Conservation (phyloP, 768 basidiomycete genomes). For the Mycena sanguinolenta region DNA sequence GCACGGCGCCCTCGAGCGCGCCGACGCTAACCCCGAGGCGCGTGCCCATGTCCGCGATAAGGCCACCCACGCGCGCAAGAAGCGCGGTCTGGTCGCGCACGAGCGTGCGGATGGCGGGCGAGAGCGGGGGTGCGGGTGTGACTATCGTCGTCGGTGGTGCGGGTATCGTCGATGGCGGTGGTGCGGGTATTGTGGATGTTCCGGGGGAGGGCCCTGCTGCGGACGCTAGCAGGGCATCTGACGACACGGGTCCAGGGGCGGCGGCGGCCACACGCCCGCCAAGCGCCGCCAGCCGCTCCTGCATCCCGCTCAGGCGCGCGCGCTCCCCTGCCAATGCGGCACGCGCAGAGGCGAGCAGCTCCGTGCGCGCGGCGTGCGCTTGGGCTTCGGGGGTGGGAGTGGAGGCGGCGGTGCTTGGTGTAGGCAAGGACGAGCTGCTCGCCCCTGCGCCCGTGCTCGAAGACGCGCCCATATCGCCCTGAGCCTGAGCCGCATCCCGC, state of each 20-base stretch:
- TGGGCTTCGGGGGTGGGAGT: background rate
- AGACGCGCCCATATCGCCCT: too few species aligned
- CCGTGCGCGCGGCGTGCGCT: background rate
- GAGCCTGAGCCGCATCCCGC: too few species aligned
- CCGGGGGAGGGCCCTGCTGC: too few species aligned
- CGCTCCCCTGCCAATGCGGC: constrained; percentile 19
- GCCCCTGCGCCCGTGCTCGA: too few species aligned
- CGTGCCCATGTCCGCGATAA: constrained; percentile 5
- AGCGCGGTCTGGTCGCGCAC: constrained; percentile 21
- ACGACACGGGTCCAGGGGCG: background rate
- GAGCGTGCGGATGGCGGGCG: constrained; percentile 7
- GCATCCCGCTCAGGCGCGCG: constrained; percentile 9
- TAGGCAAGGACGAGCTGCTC: too few species aligned
- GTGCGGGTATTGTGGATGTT: too few species aligned
- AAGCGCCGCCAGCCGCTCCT: background rate
- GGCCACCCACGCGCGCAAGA: constrained; percentile 16
- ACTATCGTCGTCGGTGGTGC: background rate
- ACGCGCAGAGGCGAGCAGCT: background rate
- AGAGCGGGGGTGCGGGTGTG: background rate
- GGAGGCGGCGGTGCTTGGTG: too few species aligned
- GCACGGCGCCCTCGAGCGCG: background rate
- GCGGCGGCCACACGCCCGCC: background rate
- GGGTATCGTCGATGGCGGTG: background rate
- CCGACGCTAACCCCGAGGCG: background rate
- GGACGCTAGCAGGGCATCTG: background rate